Conservation (phyloP, 2,329 filamentous ascomycete genomes). For the Colletotrichum ledebouriae region DNA sequence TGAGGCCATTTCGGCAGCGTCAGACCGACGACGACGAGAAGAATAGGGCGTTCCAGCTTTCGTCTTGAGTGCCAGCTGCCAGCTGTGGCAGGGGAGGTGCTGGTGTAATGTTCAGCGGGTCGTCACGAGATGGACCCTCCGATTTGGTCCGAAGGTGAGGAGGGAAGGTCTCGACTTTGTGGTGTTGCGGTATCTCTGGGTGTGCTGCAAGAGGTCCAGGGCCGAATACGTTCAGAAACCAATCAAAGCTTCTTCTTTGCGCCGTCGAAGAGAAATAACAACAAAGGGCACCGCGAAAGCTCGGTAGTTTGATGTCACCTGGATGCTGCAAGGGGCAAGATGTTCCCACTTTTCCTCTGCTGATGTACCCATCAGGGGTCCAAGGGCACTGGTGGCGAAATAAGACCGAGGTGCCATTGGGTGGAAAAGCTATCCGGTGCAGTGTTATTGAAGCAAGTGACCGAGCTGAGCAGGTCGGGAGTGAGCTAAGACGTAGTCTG, state of each 20-base stretch:
- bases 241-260: slow-evolving; percentile 9
- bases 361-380: slow-evolving; percentile 27
- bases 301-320: slow-evolving; percentile 35
- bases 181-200: neutral
- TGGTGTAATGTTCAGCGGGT: slow-evolving; percentile 34
- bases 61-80: slow-evolving; percentile 16
- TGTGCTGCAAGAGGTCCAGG: slow-evolving; percentile 2
- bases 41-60: neutral
- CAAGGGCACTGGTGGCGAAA: slow-evolving; percentile 28
- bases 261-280: slow-evolving; percentile 10
- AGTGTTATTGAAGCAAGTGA: slow-evolving; percentile 3
- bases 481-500: slow-evolving; percentile 17
- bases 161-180: slow-evolving; percentile 13
- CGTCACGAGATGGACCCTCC: slow-evolving; percentile 26
- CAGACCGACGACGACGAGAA: slow-evolving; percentile 23
- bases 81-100: slow-evolving; percentile 32
- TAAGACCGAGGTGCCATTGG: slow-evolving; percentile 2
- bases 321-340: neutral
- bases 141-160: slow-evolving; percentile 25
- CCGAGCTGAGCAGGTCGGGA: slow-evolving; percentile 9
- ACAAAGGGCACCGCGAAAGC: neutral
- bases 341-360: slow-evolving; percentile 34
- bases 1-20: slow-evolving; percentile 18
- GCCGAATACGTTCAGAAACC: slow-evolving; percentile 1
- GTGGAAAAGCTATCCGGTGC: neutral